Conservation (phyloP, 495 filamentous ascomycete genomes). For the Xylaria sp. region DNA sequence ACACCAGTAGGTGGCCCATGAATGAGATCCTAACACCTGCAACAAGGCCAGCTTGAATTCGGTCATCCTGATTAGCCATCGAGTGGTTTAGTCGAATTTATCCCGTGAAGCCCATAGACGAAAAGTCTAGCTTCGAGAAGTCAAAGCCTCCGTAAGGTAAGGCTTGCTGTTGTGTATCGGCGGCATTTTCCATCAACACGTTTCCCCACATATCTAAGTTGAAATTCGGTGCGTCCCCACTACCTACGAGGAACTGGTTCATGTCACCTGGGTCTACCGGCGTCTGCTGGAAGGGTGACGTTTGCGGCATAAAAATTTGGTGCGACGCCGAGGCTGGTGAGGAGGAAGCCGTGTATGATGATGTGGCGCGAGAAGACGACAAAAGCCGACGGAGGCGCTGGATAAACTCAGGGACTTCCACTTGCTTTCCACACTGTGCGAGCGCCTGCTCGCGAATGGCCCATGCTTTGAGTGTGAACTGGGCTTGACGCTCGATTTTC, state of each 20-base stretch:
- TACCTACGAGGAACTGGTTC: slow-evolving; percentile 13
- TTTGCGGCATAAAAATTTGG: slow-evolving; percentile 18
- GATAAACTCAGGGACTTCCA: slow-evolving; percentile 43
- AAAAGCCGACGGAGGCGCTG: slow-evolving; percentile 35
- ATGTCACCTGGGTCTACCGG: slow-evolving; percentile 16
- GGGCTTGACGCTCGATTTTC: slow-evolving; percentile 43
- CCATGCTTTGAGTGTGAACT: slow-evolving; percentile 53
- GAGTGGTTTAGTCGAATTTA: not conserved
- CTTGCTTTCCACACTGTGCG: slow-evolving; percentile 12
- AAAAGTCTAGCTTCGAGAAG: slow-evolving; percentile 26
- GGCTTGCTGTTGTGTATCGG: slow-evolving; percentile 9
- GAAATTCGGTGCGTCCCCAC: slow-evolving; percentile 3
- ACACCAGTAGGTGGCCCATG: not conserved
- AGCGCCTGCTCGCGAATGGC: slow-evolving; percentile 44
- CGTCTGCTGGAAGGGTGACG: slow-evolving; percentile 11
- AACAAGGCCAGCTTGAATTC: slow-evolving; percentile 1
- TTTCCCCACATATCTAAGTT: slow-evolving; percentile 30
- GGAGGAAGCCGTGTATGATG: not conserved
- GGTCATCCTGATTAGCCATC: not conserved
- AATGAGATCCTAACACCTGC: not conserved
- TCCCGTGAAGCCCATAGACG: not conserved
- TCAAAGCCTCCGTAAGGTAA: slow-evolving; percentile 18
- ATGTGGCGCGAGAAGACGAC: slow-evolving; percentile 9
- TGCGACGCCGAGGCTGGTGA: slow-evolving; percentile 1
- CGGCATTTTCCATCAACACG: slow-evolving; percentile 17